Evolutionary conservation across 768 basidiomycete genomes (phyloP), one percentile per base, ranked within the genome.

Genomic region (Crepidotus variabilis): DNA sequence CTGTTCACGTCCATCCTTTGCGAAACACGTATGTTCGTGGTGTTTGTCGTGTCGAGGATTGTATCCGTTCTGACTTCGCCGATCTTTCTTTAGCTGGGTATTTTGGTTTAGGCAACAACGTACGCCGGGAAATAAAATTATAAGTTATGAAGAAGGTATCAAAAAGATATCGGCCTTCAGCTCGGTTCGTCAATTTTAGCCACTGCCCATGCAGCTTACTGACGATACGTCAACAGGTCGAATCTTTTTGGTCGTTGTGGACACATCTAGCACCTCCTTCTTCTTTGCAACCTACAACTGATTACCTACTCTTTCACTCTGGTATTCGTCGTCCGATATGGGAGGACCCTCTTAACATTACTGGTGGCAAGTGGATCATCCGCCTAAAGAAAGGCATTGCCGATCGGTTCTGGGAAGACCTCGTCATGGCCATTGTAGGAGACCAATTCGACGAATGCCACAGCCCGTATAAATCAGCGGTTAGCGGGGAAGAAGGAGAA

Each of bases 281-380:
- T 1, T 79, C 82, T 11, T 80, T 98, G 22, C 79, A 84, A 10
- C 89, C 94, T 6, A 96, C 94, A 2, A 96, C 95, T 3, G 96
- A 98, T 73, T 92, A 96, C 60, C 85, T 98, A 32, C 81, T 97
- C 60, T 97, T 98, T 76, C 92, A 94, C 63, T 77, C 84, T 2
- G 87, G 86, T 39, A 79, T 98, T 56, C 86, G 88, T 21, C 81
- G 92, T 45, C 95, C 96, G 0, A 89, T 96, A 2, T 98, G 96
- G 96, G 96, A 98, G 69, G 94, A 97, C 70, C 89, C 93, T 13
- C 76, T 93, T 55, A 97, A 97, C 69, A 70, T 85, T 50, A 69
- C 84, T 14, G 95, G 95, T 23, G 95, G 94, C 2, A 96, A 95
- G 71, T 98, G 94, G 90, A 96, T 96, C 51, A 81, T 98, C 56